Conservation (phyloP, 1,284 basidiomycete species). For the Stygiomarasmius scandens region DNA sequence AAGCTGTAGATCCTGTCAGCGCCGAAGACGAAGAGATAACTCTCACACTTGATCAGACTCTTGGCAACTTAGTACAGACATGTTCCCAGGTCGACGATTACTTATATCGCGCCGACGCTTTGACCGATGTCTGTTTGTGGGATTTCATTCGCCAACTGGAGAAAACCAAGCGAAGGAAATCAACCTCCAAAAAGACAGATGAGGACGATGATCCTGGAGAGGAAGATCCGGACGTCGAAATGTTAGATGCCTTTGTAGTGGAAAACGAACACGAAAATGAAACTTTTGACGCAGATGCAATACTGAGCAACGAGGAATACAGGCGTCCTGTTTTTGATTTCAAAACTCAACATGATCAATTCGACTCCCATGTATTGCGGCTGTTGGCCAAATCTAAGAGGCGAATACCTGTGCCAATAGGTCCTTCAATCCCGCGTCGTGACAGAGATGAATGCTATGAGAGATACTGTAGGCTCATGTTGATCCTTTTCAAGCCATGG, state of each 20-base stretch:
- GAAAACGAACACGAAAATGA: neutral
- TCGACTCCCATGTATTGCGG: constrained; percentile 14
- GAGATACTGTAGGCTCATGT: constrained; percentile 8
- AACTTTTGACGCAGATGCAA: too few relatives aligned
- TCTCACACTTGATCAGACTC: too few relatives aligned
- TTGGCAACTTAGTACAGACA: constrained; percentile 13
- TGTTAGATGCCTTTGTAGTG: neutral
- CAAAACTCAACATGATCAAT: constrained; percentile 16
- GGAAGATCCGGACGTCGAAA: neutral
- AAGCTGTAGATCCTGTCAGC: too few relatives aligned
- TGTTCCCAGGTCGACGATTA: constrained; percentile 25
- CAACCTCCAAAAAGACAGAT: neutral
- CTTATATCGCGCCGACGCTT: neutral
- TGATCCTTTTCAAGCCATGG: constrained; percentile 24
- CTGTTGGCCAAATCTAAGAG: constrained; percentile 1
- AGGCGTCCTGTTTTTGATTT: neutral
- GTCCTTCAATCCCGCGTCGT: constrained; percentile 28
- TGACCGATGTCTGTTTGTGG: constrained; percentile 30
- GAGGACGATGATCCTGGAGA: neutral
- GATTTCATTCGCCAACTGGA: constrained; percentile 29
- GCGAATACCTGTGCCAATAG: constrained; percentile 29
- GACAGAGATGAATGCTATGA: constrained; percentile 2
- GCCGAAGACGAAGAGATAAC: too few relatives aligned
- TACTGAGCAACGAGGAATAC: too few relatives aligned
- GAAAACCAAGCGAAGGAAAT: constrained; percentile 20